Conservation (phyloP, 2,329 filamentous ascomycete genomes). For the Claviceps paspali region DNA sequence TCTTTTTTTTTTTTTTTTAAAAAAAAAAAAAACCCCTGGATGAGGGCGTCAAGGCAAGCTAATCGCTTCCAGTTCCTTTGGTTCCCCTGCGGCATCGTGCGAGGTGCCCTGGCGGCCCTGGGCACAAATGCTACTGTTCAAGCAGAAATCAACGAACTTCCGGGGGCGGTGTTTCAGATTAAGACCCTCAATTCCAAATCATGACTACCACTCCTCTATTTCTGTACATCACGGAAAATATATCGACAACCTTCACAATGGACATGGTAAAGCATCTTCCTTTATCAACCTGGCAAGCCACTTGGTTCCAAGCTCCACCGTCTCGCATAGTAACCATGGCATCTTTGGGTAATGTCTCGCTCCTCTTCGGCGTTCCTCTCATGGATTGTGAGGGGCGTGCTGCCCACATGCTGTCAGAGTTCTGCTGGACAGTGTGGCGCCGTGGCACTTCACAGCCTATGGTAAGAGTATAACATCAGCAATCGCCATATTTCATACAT, state of each 20-base stretch:
- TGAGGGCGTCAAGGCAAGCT: neutral
- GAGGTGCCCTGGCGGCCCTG: constrained; percentile 81
- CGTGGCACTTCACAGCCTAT: constrained; percentile 21
- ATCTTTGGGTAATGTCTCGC: no score
- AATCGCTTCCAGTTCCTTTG: constrained; percentile 58
- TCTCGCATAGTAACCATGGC: neutral
- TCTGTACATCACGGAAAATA: no score
- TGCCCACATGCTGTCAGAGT: neutral
- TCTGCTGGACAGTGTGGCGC: constrained; percentile 4
- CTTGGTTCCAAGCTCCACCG: neutral
- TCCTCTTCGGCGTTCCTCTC: no score
- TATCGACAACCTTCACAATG: neutral
- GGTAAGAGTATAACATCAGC: constrained; percentile 21
- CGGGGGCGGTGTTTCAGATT: constrained; percentile 87
- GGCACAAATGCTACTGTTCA: constrained; percentile 85
- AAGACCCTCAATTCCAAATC: constrained; percentile 61
- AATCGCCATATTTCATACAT: constrained; percentile 18
- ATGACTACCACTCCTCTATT: constrained; percentile 19
- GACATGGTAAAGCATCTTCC: neutral
- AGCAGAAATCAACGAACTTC: constrained; percentile 76
- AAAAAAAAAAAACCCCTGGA: no score
- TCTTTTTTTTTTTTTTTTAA: no score
- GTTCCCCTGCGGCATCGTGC: constrained; percentile 86
- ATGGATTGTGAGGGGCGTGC: no score
- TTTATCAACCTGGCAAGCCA: neutral